These are phyloP conservation scores for Cladosporium sp. DNA, from an alignment of 2,329 filamentous ascomycete species.

Conservation along the genomic window DNA sequence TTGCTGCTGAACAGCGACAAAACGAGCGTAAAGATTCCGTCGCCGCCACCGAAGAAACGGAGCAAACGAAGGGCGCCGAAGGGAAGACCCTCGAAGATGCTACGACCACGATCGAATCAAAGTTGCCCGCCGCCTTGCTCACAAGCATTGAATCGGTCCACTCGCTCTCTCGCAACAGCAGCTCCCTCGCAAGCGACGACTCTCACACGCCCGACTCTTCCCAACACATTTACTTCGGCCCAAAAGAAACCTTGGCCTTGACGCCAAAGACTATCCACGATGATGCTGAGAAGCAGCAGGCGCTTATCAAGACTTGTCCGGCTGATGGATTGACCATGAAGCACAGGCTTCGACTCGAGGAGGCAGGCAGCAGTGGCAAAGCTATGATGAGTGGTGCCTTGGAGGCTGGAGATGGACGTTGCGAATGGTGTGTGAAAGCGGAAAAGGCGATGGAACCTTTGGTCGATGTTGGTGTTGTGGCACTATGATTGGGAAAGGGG, in stretches of 20 bases:
- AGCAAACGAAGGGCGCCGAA: background rate
- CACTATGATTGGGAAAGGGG: background rate
- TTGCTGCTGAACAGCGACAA: background rate
- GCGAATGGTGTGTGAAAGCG: background rate
- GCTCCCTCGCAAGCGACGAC: background rate
- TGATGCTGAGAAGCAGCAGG: background rate
- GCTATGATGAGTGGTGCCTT: conserved; percentile 3
- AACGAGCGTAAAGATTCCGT: background rate
- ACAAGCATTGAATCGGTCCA: background rate
- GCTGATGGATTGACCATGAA: background rate
- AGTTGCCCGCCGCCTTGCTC: background rate
- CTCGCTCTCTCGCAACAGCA: background rate
- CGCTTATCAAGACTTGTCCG: background rate
- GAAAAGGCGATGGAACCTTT: background rate
- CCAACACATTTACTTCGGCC: background rate
- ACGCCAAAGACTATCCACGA: background rate
- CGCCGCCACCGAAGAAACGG: background rate
- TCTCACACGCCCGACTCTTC: background rate
- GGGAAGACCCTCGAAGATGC: background rate
- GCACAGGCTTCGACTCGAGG: background rate
- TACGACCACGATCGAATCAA: background rate
- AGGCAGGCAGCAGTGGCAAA: background rate
- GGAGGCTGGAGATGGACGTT: background rate
- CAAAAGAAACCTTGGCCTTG: background rate
- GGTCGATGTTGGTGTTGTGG: background rate